Evolutionary conservation across 192 early-diverging fungal genomes (phyloP).

Genomic region (Lobosporangium transversale): DNA sequence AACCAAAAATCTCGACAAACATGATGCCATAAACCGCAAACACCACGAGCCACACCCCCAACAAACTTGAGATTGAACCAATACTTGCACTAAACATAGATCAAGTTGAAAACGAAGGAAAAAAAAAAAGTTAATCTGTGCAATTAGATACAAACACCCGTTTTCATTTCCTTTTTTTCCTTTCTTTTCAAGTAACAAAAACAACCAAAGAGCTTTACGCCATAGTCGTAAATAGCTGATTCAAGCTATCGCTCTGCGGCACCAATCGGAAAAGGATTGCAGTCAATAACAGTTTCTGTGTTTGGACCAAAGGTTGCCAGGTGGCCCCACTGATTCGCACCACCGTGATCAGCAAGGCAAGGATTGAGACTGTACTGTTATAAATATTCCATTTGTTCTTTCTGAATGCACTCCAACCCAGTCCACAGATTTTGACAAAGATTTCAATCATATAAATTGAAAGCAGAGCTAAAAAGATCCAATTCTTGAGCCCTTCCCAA

Average conservation of each 20-base stretch:
- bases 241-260: constrained; percentile 63
- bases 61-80: constrained; percentile 61
- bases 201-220: constrained; percentile 47
- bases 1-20: constrained; percentile 71
- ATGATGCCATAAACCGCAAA: constrained; percentile 66
- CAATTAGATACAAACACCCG: background rate
- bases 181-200: background rate
- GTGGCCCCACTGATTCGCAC: constrained; percentile 16
- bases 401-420: constrained; percentile 61
- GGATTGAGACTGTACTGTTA: constrained; percentile 73
- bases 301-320: constrained; percentile 52
- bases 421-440: constrained; percentile 54
- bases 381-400: constrained; percentile 69
- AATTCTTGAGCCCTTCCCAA: constrained; percentile 48
- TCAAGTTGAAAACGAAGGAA: constrained; percentile 11
- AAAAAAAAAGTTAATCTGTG: background rate
- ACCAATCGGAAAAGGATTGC: constrained; percentile 68
- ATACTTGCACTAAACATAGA: constrained; percentile 46
- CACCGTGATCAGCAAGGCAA: constrained; percentile 35
- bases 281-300: constrained; percentile 66
- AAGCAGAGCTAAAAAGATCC: constrained; percentile 56
- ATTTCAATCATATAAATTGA: constrained; percentile 62
- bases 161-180: too few relatives aligned
- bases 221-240: constrained; percentile 71
- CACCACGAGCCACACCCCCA: constrained; percentile 68